Base-by-base conservation (phyloP, 345 rosid genomes). In the Balakata baccata region DNA sequence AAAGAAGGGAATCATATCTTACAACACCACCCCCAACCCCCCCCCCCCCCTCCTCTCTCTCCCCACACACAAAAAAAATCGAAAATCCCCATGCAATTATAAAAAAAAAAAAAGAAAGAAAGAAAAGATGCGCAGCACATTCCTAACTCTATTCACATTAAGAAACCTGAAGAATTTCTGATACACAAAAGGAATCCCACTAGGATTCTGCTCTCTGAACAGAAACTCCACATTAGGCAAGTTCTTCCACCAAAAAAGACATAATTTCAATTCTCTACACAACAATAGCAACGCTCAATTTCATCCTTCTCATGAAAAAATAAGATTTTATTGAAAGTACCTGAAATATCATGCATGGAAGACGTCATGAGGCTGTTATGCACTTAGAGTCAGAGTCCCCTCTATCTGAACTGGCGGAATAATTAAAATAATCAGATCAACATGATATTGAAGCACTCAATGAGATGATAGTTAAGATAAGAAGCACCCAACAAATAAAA, bases 271-370 rank as follows among this genome's bases (percentile, higher is more conserved):
- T 29, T 29, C 34, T 29, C 34, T 29, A 29, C 2, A 29, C 34
- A 29, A 29, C 45, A 7, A 20, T 20, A 52, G 17, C 18, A 45
- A 74, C 5, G 12, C 45, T 60, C 23, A 50, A 37, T 49, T 62
- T 50, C 8, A n/a, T 47, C 43, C 25, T 46, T 59, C 29, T 53
- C 16, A 71, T 6, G 7, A 7, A 71, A 22, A 14, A 38, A 61
- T 3, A 13, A 70, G 6, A 47, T 22, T 43, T 43, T 43, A 49
- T 34, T 66, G 11, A 23, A 75, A 54, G 52, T 86, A 89, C 93
- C 90, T 74, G 89, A 89, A 68, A 64, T 77, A 67, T 80, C 86
- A 76, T 76, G 85, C 72, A 75, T 78, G 12, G 90, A 84, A 61
- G 88, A 89, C 72, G 88, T 87, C 89, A 89, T 89, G 78, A 65